Conservation (phyloP, 306 rosid species). For the Prunus persica region Prunus_persica_NCBIv2 NC_034012.1:3145001-3145500, state of each 20-base stretch:
- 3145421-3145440: constrained; percentile 91
- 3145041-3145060: constrained; percentile 92
- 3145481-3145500: constrained; percentile 87
- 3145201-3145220: constrained; percentile 85
- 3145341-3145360: constrained; percentile 7
- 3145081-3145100: constrained; percentile 94
- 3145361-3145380: constrained; percentile 85
- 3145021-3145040: constrained; percentile 90
- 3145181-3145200: constrained; percentile 74
- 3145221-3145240: constrained; percentile 98
- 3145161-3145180: constrained; percentile 88
- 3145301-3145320: neutral
- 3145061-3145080: constrained; percentile 90
- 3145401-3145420: constrained; percentile 91
- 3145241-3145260: constrained; percentile 11
- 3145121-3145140: constrained; percentile 89
- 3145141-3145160: constrained; percentile 90
- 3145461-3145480: constrained; percentile 93
- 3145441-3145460: constrained; percentile 95
- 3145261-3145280: neutral
- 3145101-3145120: constrained; percentile 99
- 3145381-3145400: constrained; percentile 93
- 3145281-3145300: too few species aligned
- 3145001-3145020: constrained; percentile 80
- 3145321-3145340: neutral